Evolutionary conservation across 2,329 filamentous ascomycete genomes (phyloP), one percentile per base, ranked within the genome.

Genomic region (Aspergillus persii): DNA sequence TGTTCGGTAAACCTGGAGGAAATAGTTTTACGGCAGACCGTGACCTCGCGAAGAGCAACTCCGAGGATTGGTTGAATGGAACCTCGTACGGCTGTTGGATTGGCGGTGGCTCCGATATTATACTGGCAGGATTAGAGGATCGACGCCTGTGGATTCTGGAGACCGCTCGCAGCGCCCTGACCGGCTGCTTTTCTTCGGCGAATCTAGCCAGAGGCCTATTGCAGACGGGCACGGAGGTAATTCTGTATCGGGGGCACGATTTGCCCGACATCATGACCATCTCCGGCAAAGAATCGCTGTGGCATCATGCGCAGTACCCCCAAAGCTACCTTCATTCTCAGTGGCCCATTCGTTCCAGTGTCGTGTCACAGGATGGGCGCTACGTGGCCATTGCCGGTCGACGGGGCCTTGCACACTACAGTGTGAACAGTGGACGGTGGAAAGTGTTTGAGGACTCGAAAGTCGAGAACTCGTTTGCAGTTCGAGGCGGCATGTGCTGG

Each of bases 401-500:
- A 62, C 86, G 93, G 66, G 95, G 95, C 0, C 81, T 99, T 54
- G 94, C 94, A 8, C 95, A 99, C 74, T 99, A 99, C 76, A 98
- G 95, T 69, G 86, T 97, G 61, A 90, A 90, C 66, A 98, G 94
- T 71, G 91, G 94, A 30, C 85, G 95, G 59, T 99, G 95, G 95
- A 97, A 96, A 73, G 96, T 90, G 0, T 99, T 99, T 73, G 84
- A 89, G 52, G 92, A 93, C 68, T 84, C 88, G 29, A 86, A 84
- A 31, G 84, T 89, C 70, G 95, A 98, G 75, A 92, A 93, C 68
- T 91, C 93, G 63, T 99, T 99, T 71, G 87, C 92, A 27, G 91
- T 99, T 12, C 84, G 93, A 63, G 95, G 95, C 52, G 95, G 95
- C 6, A 96, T 99, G 93, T 98, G 94, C 73, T 99, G 95, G 95